Base-by-base conservation (phyloP, 192 early-diverging fungal genomes). In the Irineochytrium annulatum region DNA sequence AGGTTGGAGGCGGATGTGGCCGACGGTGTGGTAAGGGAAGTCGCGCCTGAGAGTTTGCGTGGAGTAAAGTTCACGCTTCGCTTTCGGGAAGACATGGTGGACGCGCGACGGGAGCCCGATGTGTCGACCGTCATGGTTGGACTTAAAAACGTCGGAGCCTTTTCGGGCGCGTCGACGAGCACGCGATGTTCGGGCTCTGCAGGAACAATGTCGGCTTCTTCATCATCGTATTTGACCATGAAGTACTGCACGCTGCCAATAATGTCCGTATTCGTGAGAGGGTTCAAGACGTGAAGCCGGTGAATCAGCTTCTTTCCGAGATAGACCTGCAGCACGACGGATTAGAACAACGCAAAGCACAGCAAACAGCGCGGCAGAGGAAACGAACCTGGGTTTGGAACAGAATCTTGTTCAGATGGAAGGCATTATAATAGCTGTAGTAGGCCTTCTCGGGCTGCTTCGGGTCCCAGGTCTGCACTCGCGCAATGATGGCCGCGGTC, bases 181-280 rank as follows among this genome's bases (percentile, higher is more conserved):
- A n/a, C n/a, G n/a, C n/a, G n/a, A n/a, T n/a, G n/a, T n/a, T n/a
- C n/a, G n/a, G n/a, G n/a, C n/a, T n/a, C n/a, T n/a, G n/a, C n/a
- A n/a, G n/a, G n/a, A n/a, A n/a, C n/a, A n/a, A n/a, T n/a, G n/a
- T n/a, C n/a, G n/a, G n/a, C n/a, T n/a, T n/a, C n/a, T n/a, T n/a
- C n/a, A n/a, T n/a, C n/a, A n/a, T n/a, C 5, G 6, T 28, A 26
- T 30, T 68, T 76, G 28, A 85, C 70, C 51, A 85, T 79, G 58
- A 78, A 85, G 60, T 85, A 84, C 55, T 77, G 71, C 19, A 85
- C 83, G 55, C 84, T 78, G 29, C 83, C 83, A 54, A 85, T 85
- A 37, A 85, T 85, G 54, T 85, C 83, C 6, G 83, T 81, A 56
- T 85, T 85, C 1, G 81, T 83, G 31, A 85, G 60, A 14, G 83